These are phyloP conservation scores for Coniella vitis DNA, from an alignment of 2,329 filamentous ascomycete species.

Conservation along the genomic window DNA sequence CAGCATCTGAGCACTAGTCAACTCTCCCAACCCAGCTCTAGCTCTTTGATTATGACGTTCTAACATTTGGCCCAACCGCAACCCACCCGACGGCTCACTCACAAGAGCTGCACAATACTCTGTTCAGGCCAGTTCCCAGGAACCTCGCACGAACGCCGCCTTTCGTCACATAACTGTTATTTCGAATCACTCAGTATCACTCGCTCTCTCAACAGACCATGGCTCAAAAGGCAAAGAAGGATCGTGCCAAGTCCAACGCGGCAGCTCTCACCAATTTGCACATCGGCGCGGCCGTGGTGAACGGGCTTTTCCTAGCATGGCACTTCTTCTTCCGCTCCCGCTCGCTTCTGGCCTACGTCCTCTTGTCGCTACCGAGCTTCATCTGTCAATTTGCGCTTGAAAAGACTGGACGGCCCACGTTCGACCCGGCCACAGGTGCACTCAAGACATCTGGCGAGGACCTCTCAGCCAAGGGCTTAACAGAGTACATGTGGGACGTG, in stretches of 20 bases:
- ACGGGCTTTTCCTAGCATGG: conserved; percentile 67
- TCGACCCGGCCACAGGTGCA: conserved; percentile 55
- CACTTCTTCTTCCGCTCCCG: conserved; percentile 61
- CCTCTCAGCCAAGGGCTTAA: conserved; percentile 77
- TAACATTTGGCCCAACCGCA: too few species aligned
- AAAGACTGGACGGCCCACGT: conserved; percentile 70
- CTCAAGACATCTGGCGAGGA: conserved; percentile 79
- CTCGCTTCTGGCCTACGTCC: conserved; percentile 59
- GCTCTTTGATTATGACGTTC: too few species aligned
- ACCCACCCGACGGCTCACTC: too few species aligned
- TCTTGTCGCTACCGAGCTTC: conserved; percentile 69
- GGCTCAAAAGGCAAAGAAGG: conserved; percentile 59
- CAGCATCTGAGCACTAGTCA: too few species aligned
- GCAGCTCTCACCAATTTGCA: conserved; percentile 75
- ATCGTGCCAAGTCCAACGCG: conserved; percentile 70
- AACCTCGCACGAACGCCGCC: too few species aligned
- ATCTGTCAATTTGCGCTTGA: conserved; percentile 83
- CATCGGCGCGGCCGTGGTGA: conserved; percentile 63
- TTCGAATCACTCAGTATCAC: too few species aligned
- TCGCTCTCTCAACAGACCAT: too few species aligned
- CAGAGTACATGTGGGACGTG: conserved; percentile 97
- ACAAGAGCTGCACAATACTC: too few species aligned
- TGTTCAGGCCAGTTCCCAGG: too few species aligned
- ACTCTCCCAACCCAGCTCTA: too few species aligned
- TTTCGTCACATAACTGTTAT: too few species aligned